phyloP scores from a whole-genome alignment of 495 filamentous ascomycete genomes.

The Neurospora sp. region DNA sequence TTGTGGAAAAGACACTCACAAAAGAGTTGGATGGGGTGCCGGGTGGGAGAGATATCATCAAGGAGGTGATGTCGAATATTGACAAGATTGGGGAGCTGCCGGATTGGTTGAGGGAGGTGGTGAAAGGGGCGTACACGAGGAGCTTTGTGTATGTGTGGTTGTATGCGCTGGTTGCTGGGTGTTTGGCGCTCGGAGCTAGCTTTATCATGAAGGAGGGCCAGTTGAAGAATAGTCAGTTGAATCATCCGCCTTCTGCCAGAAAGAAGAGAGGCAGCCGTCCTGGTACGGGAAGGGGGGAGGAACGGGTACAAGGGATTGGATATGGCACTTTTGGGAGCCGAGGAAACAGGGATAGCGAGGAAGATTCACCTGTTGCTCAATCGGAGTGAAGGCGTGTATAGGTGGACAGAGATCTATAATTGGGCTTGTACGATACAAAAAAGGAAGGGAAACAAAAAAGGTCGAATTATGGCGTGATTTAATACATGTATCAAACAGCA shows the following conservation, averaged over 20 bases:
- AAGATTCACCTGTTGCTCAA: background rate
- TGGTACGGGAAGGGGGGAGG: background rate
- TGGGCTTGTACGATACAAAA: background rate
- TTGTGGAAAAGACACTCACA: slow-evolving; percentile 1
- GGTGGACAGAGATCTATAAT: background rate
- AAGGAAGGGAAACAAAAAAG: background rate
- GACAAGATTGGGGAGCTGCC: slow-evolving; percentile 8
- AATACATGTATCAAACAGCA: background rate
- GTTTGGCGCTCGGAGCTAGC: slow-evolving; percentile 2
- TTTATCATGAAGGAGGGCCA: slow-evolving; percentile 8
- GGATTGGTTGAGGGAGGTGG: slow-evolving; percentile 1
- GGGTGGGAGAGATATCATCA: background rate
- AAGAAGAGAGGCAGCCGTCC: background rate
- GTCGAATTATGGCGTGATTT: background rate
- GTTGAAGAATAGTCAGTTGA: background rate
- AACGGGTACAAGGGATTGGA: background rate
- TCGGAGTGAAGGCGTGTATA: background rate
- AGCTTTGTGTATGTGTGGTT: slow-evolving; percentile 10
- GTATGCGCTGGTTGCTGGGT: slow-evolving; percentile 1
- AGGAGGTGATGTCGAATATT: slow-evolving; percentile 7
- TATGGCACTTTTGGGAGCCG: background rate
- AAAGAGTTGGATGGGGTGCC: slow-evolving; percentile 1
- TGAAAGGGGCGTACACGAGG: slow-evolving; percentile 1
- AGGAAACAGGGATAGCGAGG: background rate
- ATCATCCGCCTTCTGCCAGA: background rate